These are phyloP conservation scores for peach (Prunus persica) DNA, from an alignment of 306 rosid species.

Conservation along the genomic window Prunus_persica_NCBIv2 NC_034014.1:13287501-13288000, in stretches of 20 bases:
- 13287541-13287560: constrained; percentile 57
- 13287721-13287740: constrained; percentile 33
- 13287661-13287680: no score
- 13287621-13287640: not conserved
- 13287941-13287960: constrained; percentile 35
- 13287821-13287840: constrained; percentile 66
- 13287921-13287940: constrained; percentile 53
- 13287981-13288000: not conserved
- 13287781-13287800: constrained; percentile 68
- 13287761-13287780: constrained; percentile 73
- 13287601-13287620: constrained; percentile 48
- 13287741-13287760: constrained; percentile 62
- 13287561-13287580: constrained; percentile 72
- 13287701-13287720: not conserved
- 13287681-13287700: no score
- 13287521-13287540: constrained; percentile 42
- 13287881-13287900: constrained; percentile 75
- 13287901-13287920: constrained; percentile 43
- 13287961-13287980: not conserved
- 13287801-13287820: constrained; percentile 53
- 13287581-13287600: constrained; percentile 51
- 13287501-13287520: constrained; percentile 39
- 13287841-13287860: constrained; percentile 75
- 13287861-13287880: constrained; percentile 59
- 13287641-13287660: not conserved